Percentiles rank a stretch among this genome's conserved stretches.
phyloP scores from a whole-genome alignment of 306 rosid genomes.

The Rosa lucieae region DNA sequence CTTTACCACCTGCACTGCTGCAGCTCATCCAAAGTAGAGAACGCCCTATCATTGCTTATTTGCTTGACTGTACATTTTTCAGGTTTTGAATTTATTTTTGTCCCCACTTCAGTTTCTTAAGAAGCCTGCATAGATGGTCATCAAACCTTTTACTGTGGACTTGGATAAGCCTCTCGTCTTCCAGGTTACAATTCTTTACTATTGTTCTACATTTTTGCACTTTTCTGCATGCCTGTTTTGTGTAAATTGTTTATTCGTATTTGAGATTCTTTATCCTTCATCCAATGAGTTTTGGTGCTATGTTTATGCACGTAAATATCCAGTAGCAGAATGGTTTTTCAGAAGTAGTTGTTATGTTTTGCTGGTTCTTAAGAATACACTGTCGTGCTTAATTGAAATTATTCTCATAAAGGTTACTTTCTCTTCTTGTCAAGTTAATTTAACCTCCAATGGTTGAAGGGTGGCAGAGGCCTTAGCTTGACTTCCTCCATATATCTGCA shows the following conservation, averaged over 20 bases:
- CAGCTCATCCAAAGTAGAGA: background rate
- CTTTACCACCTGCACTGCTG: background rate
- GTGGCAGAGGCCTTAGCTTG: conserved; percentile 6
- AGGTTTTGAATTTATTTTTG: background rate
- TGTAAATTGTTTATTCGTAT: background rate
- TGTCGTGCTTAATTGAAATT: background rate
- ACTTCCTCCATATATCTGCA: background rate
- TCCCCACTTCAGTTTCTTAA: conserved; percentile 6
- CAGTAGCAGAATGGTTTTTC: background rate
- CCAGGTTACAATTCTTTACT: conserved; percentile 31
- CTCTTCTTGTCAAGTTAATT: background rate
- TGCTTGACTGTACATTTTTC: background rate
- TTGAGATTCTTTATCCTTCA: background rate
- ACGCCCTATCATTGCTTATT: background rate
- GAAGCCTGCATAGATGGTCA: conserved; percentile 29
- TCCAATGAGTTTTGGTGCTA: background rate
- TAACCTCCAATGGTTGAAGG: background rate
- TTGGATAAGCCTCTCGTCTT: conserved; percentile 36
- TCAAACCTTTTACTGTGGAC: conserved; percentile 24
- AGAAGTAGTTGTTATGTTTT: background rate
- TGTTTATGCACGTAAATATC: background rate
- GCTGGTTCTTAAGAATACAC: background rate
- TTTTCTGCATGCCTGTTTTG: background rate
- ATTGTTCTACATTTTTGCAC: background rate
- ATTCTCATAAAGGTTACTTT: background rate